Percentiles rank a stretch among this genome's conserved stretches.
Evolutionary conservation across 805 yeast species (phyloP).

Genomic region (Cyberlindnera galapagoensis): DNA sequence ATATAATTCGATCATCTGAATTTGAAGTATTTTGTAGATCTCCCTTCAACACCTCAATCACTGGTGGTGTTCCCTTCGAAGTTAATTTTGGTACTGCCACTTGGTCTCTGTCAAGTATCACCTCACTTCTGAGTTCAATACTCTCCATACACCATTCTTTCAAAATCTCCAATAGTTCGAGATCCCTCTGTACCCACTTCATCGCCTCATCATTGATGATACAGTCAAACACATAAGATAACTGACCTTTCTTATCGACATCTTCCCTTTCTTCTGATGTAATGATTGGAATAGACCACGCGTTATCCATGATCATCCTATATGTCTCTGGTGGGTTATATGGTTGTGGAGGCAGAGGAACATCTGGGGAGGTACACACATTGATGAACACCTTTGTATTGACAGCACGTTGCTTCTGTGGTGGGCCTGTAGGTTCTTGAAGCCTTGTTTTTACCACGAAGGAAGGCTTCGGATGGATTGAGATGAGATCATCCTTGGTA

Average conservation of each 20-base stretch:
- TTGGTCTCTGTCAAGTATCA: conserved; percentile 53
- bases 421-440: conserved; percentile 3
- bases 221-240: conserved; percentile 71
- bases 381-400: conserved; percentile 69
- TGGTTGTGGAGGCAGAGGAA: conserved; percentile 54
- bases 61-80: conserved; percentile 55
- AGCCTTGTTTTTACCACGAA: conserved; percentile 68
- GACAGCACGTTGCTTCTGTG: conserved; percentile 28
- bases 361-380: conserved; percentile 57
- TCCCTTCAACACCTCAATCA: conserved; percentile 35
- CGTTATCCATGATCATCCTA: conserved; percentile 56
- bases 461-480: conserved; percentile 51
- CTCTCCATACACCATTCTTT: conserved; percentile 84
- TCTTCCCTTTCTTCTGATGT: conserved; percentile 51
- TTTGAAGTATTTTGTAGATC: conserved; percentile 29
- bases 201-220: conserved; percentile 60
- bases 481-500: conserved; percentile 17
- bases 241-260: conserved; percentile 62
- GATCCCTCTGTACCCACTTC: conserved; percentile 52
- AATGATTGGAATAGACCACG: conserved; percentile 84
- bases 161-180: conserved; percentile 55
- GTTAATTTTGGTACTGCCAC: conserved; percentile 64
- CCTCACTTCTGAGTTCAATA: conserved; percentile 49
- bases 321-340: conserved; percentile 55
- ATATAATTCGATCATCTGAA: conserved; percentile 38